These are phyloP conservation scores for Myriosclerotinia curreyana DNA, from an alignment of 2,329 filamentous ascomycete genomes.

Conservation along the genomic window DNA sequence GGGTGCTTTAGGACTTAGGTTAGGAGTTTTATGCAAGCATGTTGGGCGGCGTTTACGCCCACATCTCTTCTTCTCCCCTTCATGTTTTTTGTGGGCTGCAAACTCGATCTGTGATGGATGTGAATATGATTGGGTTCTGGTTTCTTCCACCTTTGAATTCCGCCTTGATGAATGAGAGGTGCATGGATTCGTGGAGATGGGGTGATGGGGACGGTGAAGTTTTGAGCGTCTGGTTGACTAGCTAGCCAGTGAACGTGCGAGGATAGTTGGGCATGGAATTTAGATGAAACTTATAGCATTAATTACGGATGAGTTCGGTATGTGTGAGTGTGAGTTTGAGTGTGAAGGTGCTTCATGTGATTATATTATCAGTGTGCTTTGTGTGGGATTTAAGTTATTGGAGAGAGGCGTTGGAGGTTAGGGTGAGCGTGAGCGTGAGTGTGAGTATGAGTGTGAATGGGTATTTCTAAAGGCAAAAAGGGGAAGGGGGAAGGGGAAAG, in stretches of 20 bases:
- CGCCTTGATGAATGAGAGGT: neutral
- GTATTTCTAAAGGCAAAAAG: too few relatives aligned
- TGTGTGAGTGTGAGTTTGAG: neutral
- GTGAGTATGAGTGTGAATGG: too few relatives aligned
- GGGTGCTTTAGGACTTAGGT: constrained; percentile 2
- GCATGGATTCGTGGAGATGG: neutral
- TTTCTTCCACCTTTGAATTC: neutral
- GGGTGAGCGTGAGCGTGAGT: too few relatives aligned
- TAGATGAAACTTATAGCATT: too few relatives aligned
- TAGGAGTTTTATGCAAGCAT: constrained; percentile 5
- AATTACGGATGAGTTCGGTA: neutral
- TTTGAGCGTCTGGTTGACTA: neutral
- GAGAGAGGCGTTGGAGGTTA: too few relatives aligned
- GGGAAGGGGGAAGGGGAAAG: too few relatives aligned
- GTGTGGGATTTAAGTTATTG: too few relatives aligned
- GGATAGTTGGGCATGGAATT: neutral
- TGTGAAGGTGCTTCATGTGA: neutral
- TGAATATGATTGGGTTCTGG: neutral
- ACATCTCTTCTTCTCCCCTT: neutral
- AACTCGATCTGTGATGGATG: neutral
- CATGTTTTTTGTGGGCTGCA: neutral
- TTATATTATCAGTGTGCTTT: too few relatives aligned
- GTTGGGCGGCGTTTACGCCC: neutral
- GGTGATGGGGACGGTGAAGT: neutral
- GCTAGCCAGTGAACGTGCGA: neutral